Base-by-base conservation (phyloP, 2,329 filamentous ascomycete species). In the Ceratocystis diversiconidia region DNA sequence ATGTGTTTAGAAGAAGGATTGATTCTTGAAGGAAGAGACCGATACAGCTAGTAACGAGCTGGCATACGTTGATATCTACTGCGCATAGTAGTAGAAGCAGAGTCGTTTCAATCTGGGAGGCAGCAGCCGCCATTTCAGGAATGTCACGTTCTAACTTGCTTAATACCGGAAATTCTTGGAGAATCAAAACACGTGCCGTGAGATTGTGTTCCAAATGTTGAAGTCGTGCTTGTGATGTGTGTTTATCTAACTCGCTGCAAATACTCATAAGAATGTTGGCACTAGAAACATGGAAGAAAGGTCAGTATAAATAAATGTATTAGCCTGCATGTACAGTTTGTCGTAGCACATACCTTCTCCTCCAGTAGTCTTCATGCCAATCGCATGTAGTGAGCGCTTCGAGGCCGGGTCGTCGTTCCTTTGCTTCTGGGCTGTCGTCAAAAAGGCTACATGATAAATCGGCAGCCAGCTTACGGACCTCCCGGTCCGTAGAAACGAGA, bases 51-150 rank as follows among this genome's bases (percentile, higher is more conserved):
- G 83, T 86, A 7, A 86, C 84, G 15, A 84, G 75, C 69, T 85
- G 84, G 70, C 85, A 88, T 6, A 80, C 82, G 60, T 86, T 83
- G 44, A 88, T 80, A 67, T 86, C 83, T 5, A 83, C 78, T 17
- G 85, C 87, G 71, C 85, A 88, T 6, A 88, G 77, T 1, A 83
- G 81, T 8, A 86, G 79, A 4, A 88, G 74, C 50, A 88, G 79
- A 0, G 83, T 77, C 0, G 83, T 85, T 73, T 88, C 85, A 3
- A 85, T 75, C 69, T 80, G 83, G 5, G 78, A 79, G 3, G 78
- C 79, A 15, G 81, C 78, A 17, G 76, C 75, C 28, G 77, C 77
- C 41, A 83, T 77, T 69, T 87, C 82, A 0, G 79, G 74, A 22
- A 83, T 76, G 55, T 85, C 83, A 55, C 79, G 78, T 1, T 80